phyloP scores from a whole-genome alignment of 305 asterid species.

The Fraxinus sp. region DNA sequence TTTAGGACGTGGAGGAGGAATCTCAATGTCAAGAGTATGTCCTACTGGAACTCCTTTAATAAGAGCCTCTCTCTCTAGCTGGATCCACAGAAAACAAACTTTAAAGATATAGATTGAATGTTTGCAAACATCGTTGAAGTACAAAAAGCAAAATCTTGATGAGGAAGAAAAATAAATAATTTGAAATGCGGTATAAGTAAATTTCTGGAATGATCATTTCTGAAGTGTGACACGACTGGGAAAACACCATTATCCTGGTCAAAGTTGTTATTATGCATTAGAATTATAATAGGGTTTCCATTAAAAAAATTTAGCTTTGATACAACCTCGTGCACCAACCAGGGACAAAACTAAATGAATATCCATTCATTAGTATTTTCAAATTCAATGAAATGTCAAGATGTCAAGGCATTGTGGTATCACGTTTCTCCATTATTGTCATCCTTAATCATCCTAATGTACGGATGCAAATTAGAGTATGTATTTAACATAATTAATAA shows the following conservation, averaged over 20 bases:
- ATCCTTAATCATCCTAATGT: background rate
- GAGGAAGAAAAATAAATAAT: slow-evolving; percentile 21
- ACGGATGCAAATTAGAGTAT: background rate
- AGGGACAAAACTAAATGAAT: background rate
- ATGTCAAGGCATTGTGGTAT: background rate
- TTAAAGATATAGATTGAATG: slow-evolving; percentile 11
- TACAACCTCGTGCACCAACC: background rate
- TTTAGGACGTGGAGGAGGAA: slow-evolving; percentile 99
- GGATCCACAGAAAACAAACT: slow-evolving; percentile 29
- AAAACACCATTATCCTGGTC: slow-evolving; percentile 1
- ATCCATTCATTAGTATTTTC: background rate
- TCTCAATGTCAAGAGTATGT: slow-evolving; percentile 78
- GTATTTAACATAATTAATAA: background rate
- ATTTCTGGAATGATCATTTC: slow-evolving; percentile 3
- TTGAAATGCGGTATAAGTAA: background rate
- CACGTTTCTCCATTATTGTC: background rate
- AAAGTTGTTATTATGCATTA: background rate
- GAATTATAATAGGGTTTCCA: background rate
- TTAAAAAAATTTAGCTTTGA: background rate
- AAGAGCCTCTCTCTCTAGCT: slow-evolving; percentile 93
- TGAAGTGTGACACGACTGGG: background rate
- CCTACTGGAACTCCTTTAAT: slow-evolving; percentile 74
- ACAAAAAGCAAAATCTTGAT: slow-evolving; percentile 15
- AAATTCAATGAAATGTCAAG: background rate
- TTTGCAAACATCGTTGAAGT: slow-evolving; percentile 13